Evolutionary conservation across 306 rosid species (phyloP), one percentile per base, ranked within the genome.

Genomic region (Vicia faba): DNA sequence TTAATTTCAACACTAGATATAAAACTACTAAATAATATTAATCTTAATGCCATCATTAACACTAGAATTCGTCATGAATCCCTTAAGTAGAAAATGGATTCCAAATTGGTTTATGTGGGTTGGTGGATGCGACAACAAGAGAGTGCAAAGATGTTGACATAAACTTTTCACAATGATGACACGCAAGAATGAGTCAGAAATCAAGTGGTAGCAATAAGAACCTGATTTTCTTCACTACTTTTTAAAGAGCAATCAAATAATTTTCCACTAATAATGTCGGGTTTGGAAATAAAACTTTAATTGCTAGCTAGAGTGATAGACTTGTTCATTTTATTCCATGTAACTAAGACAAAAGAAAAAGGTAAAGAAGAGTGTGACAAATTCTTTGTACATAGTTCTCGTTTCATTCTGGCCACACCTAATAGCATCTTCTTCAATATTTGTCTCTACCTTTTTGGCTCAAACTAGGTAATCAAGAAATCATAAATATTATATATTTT

Each of bases 121-220:
- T 68, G 78, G 80, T 76, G 87, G 78, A 76, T 78, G 82, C 75
- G 73, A 61, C 69, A 54, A 77, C 53, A 45, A 35, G 87, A 65
- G 61, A 48, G 29, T 33, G 77, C 31, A 53, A 69, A 46, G 18
- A 49, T 58, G 59, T 49, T 70, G 25, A 51, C 62, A 46, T 66
- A 44, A 59, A 13, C 39, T 40, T 38, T 56, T 64, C 49, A 40
- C 18, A 48, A 74, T 76, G 59, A 71, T 60, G 66, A 44, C 70
- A 68, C 45, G 68, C 64, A 48, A 0, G 55, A 56, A 57, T 57
- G 76, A 69, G 44, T 79, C 64, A 79, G 73, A 48, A 61, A 63
- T 28, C 46, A 69, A 64, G 43, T 26, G 63, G 78, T 51, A 49
- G 80, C 46, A 10, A 5, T 49, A 46, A 70, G 48, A 60, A 33